Percentiles rank a stretch among this genome's conserved stretches.
phyloP scores from a whole-genome alignment of 495 filamentous ascomycete genomes.

The Penicillium bovifimosum region DNA sequence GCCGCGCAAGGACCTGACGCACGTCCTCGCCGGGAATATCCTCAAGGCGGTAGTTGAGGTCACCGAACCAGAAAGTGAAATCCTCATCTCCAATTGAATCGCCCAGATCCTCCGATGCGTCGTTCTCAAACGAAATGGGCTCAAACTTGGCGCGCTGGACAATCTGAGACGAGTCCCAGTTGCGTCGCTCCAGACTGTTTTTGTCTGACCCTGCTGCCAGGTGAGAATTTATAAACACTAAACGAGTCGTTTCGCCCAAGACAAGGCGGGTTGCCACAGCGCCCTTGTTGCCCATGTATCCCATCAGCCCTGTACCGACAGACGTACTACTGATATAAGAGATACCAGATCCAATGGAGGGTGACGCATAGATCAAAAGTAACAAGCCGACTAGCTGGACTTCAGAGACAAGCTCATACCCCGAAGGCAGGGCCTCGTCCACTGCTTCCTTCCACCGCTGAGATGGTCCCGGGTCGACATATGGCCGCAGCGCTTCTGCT shows the following conservation, averaged over 20 bases:
- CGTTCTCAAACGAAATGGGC: slow-evolving; percentile 54
- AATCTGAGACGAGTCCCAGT: slow-evolving; percentile 86
- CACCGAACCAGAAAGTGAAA: slow-evolving; percentile 93
- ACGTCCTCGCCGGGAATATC: slow-evolving; percentile 88
- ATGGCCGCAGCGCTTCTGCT: slow-evolving; percentile 59
- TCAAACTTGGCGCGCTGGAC: slow-evolving; percentile 65
- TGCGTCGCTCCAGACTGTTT: slow-evolving; percentile 69
- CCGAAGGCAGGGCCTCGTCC: slow-evolving; percentile 63
- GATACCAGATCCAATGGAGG: slow-evolving; percentile 62
- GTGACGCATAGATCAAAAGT: slow-evolving; percentile 79
- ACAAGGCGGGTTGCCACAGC: slow-evolving; percentile 76
- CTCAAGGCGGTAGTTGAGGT: slow-evolving; percentile 92
- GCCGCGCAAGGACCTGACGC: slow-evolving; percentile 72
- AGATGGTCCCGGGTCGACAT: slow-evolving; percentile 62
- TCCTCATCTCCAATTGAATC: slow-evolving; percentile 86
- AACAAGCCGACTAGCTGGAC: slow-evolving; percentile 84
- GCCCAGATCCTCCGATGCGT: slow-evolving; percentile 38
- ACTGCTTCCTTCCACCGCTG: slow-evolving; percentile 75
- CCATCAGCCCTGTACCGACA: slow-evolving; percentile 83
- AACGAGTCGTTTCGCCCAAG: slow-evolving; percentile 80
- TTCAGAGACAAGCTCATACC: slow-evolving; percentile 69
- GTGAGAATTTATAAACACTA: slow-evolving; percentile 89
- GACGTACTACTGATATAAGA: slow-evolving; percentile 69
- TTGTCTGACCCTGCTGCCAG: slow-evolving; percentile 80
- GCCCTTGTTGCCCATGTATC: slow-evolving; percentile 96